Evolutionary conservation across 352 stramenopile genomes (phyloP), one percentile per base, ranked within the genome.

Genomic region (Phytophthora idaei): DNA sequence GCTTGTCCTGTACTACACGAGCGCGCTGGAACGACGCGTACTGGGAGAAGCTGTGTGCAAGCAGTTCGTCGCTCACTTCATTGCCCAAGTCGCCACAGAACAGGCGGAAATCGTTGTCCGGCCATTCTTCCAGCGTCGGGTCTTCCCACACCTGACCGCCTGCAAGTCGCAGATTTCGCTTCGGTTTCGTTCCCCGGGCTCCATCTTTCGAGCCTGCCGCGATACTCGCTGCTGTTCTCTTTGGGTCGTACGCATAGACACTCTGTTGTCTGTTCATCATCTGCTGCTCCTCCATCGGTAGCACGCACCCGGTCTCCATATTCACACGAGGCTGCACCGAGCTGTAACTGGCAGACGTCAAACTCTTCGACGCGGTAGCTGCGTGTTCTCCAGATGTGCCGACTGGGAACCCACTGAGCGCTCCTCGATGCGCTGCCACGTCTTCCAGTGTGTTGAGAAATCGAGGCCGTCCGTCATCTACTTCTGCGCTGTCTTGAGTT

Each of bases 11-110:
- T 59, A 96, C 83, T 3, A 96, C 87, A 6, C 81, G 79, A n/a
- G 89, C 79, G 3, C 85, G 81, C 63, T 92, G 82, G 72, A 96
- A 94, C 9, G 84, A 92, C 49, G 79, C 58, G 59, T 90, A 96
- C 48, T 76, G 74, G 15, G 69, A 66, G 61, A 96, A 96, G 39
- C 81, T 85, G 48, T 96, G 89, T 17, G 79, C 71, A 12, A 96
- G 65, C 47, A 97, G 64, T 63, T 97, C 77, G 64, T 98, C 90
- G 48, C 83, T 96, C 8, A 98, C 85, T 63, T 98, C 95, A 54
- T 97, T 97, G 54, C 91, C 90, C 32, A 99, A 61, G 57, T 99
- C 96, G 25, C 97, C 97, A 32, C 97, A 94, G 71, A 99, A 99
- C 14, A 99, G 75, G 2, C 96, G 90, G 75, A 98, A 98, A 73